Base-by-base conservation (phyloP, 345 rosid species). In the Pseudoturritis turrita region DNA sequence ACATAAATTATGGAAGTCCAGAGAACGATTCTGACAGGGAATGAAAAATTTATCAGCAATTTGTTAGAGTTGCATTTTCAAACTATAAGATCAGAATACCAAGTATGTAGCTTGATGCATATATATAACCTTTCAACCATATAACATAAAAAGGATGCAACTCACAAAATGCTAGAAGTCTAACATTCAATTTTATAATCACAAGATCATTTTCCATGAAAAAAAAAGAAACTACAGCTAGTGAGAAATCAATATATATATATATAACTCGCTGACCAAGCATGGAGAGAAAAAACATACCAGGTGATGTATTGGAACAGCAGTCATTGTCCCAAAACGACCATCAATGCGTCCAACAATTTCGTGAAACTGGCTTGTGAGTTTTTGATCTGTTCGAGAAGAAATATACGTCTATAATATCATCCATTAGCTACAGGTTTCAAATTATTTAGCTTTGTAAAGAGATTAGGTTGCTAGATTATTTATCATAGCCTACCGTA, bases 291-390 rank as follows among this genome's bases (percentile, higher is more conserved):
- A 74, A 71, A 62, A 79, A 80, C 83, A 75, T 12, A 92, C 99
- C 97, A 96, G 87, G 69, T 96, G 97, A 78, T 92, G 99, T 78
- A 96, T 91, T 31, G 98, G 99, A 65, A 92, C 96, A 51, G 96
- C 79, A 73, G 98, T 88, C 71, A 92, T 78, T 33, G 99, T 83
- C 74, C 98, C 99, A 88, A 96, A 96, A 75, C 99, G 88, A 41
- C 99, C 99, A 85, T 96, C 92, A 51, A 95, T 95, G 70, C 99
- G 92, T 58, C 99, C 99, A 72, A 95, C 99, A 77, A 95, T 95
- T 81, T 95, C 99, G 82, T 95, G 99, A 81, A 95, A 98, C 80
- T 95, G 99, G 78, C 99, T 96, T 60, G 99, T 96, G 60, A 96
- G 99, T 73, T 87, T 96, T 83, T 96, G 99, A 85, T 96, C 79